Evolutionary conservation across 352 stramenopile genomes (phyloP), one percentile per base, ranked within the genome.

Genomic region (Albugo laibachii): DNA sequence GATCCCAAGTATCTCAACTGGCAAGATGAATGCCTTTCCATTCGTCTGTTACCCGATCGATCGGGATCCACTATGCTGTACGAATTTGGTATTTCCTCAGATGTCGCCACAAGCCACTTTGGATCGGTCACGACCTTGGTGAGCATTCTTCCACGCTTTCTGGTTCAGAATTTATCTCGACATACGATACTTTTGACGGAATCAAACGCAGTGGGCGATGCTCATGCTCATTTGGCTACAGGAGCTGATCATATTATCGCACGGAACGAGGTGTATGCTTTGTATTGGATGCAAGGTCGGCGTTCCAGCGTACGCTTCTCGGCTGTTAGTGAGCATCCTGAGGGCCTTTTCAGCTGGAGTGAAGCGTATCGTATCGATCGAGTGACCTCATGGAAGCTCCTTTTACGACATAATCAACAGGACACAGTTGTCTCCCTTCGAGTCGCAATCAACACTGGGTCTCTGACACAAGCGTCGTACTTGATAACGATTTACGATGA

Each of bases 61-160:
- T 36, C 36, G 35, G 1, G 49, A 0, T 41, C 13, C 5, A 62
- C 46, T 14, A 68, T 86, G 15, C 47, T 91, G 27, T 86, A 91
- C 51, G 77, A 91, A 47, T 62, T 91, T 50, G 77, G 77, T 11
- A 66, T 87, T 3, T 86, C 77, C 11, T 69, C 72, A 13, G 78
- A 91, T 54, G 86, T 86, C 42, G 61, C 72, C 11, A 91, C 75
- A 8, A 60, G 71, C 1, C 75, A 91, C 54, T 91, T 91, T 40
- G 70, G 78, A 10, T 81, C 75, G 0, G 65, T 91, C 35, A 88
- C 78, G 44, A 91, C 75, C 8, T 61, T 91, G 24, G 69, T 91
- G 38, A 91, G 72, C 46, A 61, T 91, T 36, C 83, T 85, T 42
- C 78, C 78, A 19, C 70, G 78, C 14, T 91, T 88, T 45, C 41